Percentiles rank a stretch among this genome's conserved stretches.
Conservation (phyloP, 106 monocot genomes). For the Gastrodia elata region DNA sequence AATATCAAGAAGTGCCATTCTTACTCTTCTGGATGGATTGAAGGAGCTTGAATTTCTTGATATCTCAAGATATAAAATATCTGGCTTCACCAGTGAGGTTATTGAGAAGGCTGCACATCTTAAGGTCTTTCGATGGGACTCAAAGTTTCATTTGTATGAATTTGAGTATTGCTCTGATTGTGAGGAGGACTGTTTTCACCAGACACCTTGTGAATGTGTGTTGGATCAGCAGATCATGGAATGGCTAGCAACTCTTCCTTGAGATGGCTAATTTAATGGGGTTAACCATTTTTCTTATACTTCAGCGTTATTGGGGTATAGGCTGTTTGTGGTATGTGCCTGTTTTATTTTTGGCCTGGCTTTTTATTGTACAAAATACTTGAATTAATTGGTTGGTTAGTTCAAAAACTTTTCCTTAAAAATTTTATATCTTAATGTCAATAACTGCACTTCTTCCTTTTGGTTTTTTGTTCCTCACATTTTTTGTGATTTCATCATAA, state of each 20-base stretch:
- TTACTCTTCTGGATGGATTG: constrained; percentile 38
- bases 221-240: constrained; percentile 18
- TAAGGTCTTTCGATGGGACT: constrained; percentile 55
- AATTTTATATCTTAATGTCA: neutral
- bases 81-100: constrained; percentile 28
- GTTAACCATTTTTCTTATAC: neutral
- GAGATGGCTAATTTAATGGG: neutral
- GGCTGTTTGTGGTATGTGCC: neutral
- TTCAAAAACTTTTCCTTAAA: neutral
- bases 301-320: neutral
- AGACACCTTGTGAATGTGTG: constrained; percentile 18
- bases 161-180: constrained; percentile 34
- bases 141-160: constrained; percentile 14
- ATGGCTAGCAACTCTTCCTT: constrained; percentile 18
- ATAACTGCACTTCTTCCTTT: neutral
- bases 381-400: neutral
- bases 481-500: too few species aligned
- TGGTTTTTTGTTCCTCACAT: too few species aligned
- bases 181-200: constrained; percentile 3
- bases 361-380: neutral
- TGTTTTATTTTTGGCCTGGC: too few species aligned
- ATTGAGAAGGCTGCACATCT: constrained; percentile 46
- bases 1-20: constrained; percentile 16
- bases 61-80: constrained; percentile 37
- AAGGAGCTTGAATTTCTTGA: constrained; percentile 54